A percentile compares a stretch with the other conserved stretches of the same genome.
These are phyloP conservation scores for Kurtzmaniella quercitrusa DNA, from an alignment of 1,139 yeast genomes.

Conservation along the genomic window DNA sequence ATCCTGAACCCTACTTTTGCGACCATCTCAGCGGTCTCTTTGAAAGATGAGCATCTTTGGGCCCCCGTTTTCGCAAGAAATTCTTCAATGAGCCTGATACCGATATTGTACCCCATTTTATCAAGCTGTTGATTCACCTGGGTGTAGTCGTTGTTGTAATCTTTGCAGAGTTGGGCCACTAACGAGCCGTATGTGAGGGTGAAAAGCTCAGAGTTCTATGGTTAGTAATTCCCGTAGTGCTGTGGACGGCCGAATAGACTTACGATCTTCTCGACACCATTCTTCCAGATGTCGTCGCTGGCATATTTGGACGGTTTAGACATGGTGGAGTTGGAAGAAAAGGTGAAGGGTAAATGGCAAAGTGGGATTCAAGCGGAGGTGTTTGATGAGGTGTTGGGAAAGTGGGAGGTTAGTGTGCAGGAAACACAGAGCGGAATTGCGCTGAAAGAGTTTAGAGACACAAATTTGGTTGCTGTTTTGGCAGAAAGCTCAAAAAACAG, in stretches of 20 bases:
- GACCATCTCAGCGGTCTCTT: conserved; percentile 84
- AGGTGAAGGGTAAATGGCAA: neutral
- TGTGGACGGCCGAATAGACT: conserved; percentile 18
- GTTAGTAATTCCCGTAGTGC: conserved; percentile 7
- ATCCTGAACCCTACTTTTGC: conserved; percentile 86
- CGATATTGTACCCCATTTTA: conserved; percentile 94
- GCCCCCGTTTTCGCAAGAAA: conserved; percentile 83
- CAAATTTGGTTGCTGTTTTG: neutral
- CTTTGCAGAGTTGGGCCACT: conserved; percentile 89
- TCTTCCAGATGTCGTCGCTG: conserved; percentile 94
- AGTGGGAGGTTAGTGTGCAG: neutral
- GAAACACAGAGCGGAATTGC: no score
- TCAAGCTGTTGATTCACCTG: conserved; percentile 82
- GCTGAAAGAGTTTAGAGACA: no score
- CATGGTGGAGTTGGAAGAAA: conserved; percentile 22
- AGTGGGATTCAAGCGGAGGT: neutral
- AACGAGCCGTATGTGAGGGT: conserved; percentile 92
- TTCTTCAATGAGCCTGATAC: conserved; percentile 87
- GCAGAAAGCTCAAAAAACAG: neutral
- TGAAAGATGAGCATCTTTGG: conserved; percentile 73
- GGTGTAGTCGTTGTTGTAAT: conserved; percentile 67
- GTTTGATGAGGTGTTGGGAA: neutral
- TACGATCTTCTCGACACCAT: conserved; percentile 79
- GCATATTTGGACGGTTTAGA: conserved; percentile 50
- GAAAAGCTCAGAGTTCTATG: conserved; percentile 80